Base-by-base conservation (phyloP, 2,329 filamentous ascomycete genomes). In the Fusarium proliferatum region DNA sequence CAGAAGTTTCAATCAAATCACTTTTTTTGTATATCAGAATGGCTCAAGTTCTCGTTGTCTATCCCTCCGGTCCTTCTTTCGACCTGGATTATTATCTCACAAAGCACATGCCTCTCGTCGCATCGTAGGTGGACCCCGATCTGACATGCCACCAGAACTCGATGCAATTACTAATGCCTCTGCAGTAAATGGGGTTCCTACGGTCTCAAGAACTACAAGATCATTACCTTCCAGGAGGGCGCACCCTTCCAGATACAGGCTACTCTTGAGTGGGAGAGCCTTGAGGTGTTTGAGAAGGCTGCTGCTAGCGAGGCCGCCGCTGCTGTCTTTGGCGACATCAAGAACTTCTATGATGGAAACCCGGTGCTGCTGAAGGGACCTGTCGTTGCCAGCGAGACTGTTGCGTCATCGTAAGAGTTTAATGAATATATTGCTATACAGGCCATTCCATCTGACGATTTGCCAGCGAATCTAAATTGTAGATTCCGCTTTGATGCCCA, bases 31-130 rank as follows among this genome's bases (percentile, higher is more conserved):
- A 15, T 3, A 34, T 42, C 51, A 64, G 46, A 58, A 78, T 79
- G 77, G 73, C 77, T 46, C 67, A 76, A 48, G 66, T 77, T 7
- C 67, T 76, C 16, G 76, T 79, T 17, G 49, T 78, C 49, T 79
- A 79, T 17, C 77, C 77, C 2, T 77, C 77, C 34, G 77, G 77
- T 56, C 67, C 68, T 19, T 57, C 73, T 21, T 79, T 79, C 46
- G 74, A 79, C 69, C 61, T 73, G 42, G 67, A 77, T 23, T 79
- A 79, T 48, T 79, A 79, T 52, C 34, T 78, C 12, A 68, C 74
- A 49, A 77, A 59, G 36, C 77, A 79, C 45, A 79, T 79, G 77
- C 75, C 77, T 57, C 72, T 79, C 16, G 75, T 74, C 13, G 38
- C 59, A 33, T 46, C 65, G 77, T 79, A 60, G 60, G 76, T 75